Percentiles rank a stretch among this genome's conserved stretches.
phyloP scores from a whole-genome alignment of 1,139 yeast species.

The Blastobotrys ciferrii region DNA sequence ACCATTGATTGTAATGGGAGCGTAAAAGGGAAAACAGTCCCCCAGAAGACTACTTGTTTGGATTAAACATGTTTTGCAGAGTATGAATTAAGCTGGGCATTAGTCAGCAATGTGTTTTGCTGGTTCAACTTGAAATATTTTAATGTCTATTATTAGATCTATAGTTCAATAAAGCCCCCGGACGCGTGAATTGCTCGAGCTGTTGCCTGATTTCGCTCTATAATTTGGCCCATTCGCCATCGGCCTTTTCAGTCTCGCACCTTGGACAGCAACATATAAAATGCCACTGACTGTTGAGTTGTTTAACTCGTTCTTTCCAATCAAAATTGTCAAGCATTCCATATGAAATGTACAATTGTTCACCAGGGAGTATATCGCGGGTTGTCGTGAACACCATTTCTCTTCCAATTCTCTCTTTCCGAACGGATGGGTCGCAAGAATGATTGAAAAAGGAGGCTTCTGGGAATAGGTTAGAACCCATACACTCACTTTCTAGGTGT shows the following conservation, averaged over 20 bases:
- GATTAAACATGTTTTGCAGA: too few species aligned
- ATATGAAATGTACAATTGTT: slow-evolving; percentile 62
- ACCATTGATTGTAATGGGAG: too few species aligned
- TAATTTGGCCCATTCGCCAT: slow-evolving; percentile 11
- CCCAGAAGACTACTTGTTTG: too few species aligned
- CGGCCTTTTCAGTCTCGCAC: slow-evolving; percentile 35
- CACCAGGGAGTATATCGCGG: slow-evolving; percentile 40
- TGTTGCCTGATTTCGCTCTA: background rate
- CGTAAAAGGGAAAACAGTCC: too few species aligned
- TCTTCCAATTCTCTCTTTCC: slow-evolving; percentile 38
- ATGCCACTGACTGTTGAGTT: slow-evolving; percentile 57
- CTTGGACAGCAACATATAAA: slow-evolving; percentile 56
- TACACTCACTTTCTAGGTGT: slow-evolving; percentile 54
- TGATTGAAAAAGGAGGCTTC: slow-evolving; percentile 72
- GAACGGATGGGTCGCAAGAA: slow-evolving; percentile 53
- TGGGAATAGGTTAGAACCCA: slow-evolving; percentile 67
- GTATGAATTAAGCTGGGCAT: too few species aligned
- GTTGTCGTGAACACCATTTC: slow-evolving; percentile 40
- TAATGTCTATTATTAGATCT: too few species aligned
- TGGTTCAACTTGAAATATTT: too few species aligned
- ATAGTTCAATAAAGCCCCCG: background rate
- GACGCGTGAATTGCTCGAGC: too few species aligned
- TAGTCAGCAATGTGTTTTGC: too few species aligned
- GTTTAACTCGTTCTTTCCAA: slow-evolving; percentile 44
- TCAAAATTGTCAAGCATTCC: slow-evolving; percentile 51